Evolutionary conservation across 768 basidiomycete species (phyloP), one percentile per base, ranked within the genome.

Genomic region (Mrakia gelida): DNA sequence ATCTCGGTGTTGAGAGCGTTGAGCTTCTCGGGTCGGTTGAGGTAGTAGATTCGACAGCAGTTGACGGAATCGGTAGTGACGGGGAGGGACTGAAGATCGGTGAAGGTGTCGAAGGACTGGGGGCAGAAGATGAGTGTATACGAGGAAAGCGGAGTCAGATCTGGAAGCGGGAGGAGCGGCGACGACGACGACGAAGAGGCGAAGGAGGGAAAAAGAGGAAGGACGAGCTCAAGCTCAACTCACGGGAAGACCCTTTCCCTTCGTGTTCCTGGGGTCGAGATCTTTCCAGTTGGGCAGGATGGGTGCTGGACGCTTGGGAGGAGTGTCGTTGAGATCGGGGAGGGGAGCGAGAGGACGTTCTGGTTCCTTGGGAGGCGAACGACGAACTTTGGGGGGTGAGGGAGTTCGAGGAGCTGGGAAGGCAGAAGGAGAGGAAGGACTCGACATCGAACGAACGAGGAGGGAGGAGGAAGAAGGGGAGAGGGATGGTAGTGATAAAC

Each of bases 1-100:
- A 97, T 96, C 54, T 88, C 86, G 59, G 88, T 86, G 83, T 93
- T 89, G 75, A 98, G 88, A 3, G 93, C 90, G 86, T 98, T 98
- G 49, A 92, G 87, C 84, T 92, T 92, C 79, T 83, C 83, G 0
- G 92, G 89, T 75, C 95, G 88, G 82, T 97, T 96, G 74, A 98
- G 89, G 61, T 89, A 87, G 82, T 91, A 94, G 32, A 43, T 71
- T 54, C 78, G 73, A 18, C 73, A 70, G n/a, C 30, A n/a, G 52
- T 56, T 56, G 49, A 56, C 13, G 0, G 43, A 28, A 3, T n/a
- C n/a, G 23, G 52, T 72, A 1, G 26, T 52, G 49, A 72, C 52
- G 9, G 52, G n/a, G 3, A 7, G 28, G 28, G 10, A 32, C 11
- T 41, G 45, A 4, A 32, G 11, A n/a, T 8, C 49, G 26, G 49